Evolutionary conservation across 768 basidiomycete species (phyloP).

Genomic region (Suillus weaverae): DNA sequence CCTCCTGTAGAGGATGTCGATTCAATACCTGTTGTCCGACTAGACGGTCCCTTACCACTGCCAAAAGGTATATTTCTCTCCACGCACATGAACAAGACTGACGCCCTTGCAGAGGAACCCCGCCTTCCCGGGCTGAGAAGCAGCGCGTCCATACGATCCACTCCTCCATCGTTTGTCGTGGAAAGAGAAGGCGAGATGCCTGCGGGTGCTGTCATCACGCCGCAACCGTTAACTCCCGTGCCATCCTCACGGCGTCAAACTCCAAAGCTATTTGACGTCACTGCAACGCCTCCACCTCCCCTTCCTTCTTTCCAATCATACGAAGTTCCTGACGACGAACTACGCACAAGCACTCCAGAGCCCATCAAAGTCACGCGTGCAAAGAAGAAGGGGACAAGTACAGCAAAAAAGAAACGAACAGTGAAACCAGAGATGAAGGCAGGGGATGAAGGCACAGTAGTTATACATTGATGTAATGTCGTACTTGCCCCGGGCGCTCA

Average conservation of each 20-base stretch:
- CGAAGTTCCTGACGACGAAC: slow-evolving; percentile 46
- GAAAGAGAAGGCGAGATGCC: slow-evolving; percentile 90
- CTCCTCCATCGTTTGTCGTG: slow-evolving; percentile 55
- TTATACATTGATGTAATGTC: background rate
- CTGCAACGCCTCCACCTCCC: slow-evolving; percentile 37
- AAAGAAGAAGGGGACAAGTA: slow-evolving; percentile 57
- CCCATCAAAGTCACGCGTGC: slow-evolving; percentile 74
- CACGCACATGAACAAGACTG: slow-evolving; percentile 17
- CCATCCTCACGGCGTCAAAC: slow-evolving; percentile 28
- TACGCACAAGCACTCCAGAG: slow-evolving; percentile 58
- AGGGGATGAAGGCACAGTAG: background rate
- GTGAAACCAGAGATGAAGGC: slow-evolving; percentile 20
- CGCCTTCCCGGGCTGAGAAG: slow-evolving; percentile 48
- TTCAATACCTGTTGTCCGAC: slow-evolving; percentile 83
- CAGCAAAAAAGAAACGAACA: slow-evolving; percentile 70
- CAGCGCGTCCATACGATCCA: slow-evolving; percentile 35
- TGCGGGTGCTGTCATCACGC: slow-evolving; percentile 40
- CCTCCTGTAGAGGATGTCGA: slow-evolving; percentile 65
- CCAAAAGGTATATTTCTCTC: slow-evolving; percentile 28
- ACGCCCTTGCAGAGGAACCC: slow-evolving; percentile 36
- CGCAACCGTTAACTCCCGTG: slow-evolving; percentile 27
- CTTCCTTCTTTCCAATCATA: slow-evolving; percentile 51
- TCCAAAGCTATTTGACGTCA: slow-evolving; percentile 29
- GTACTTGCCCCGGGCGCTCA: background rate
- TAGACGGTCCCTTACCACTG: slow-evolving; percentile 65